Evolutionary conservation across 2,329 filamentous ascomycete species (phyloP).

Genomic region (Xylaria hypoxylon): DNA sequence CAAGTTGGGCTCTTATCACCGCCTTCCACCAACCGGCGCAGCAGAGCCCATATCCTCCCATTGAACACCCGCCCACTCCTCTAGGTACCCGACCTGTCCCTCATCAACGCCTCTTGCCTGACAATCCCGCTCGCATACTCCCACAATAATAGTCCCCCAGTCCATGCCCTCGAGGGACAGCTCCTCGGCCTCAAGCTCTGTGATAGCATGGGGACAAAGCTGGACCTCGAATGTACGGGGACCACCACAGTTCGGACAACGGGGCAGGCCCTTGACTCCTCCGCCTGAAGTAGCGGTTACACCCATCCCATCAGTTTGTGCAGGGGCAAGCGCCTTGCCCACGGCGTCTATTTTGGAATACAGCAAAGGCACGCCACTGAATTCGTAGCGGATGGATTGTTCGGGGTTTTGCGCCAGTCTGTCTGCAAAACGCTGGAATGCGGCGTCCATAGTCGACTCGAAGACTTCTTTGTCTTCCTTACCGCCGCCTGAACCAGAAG

Average conservation of each 20-base stretch:
- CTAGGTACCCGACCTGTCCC: constrained; percentile 80
- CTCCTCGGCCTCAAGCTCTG: constrained; percentile 84
- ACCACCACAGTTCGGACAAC: constrained; percentile 80
- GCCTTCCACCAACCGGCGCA: constrained; percentile 27
- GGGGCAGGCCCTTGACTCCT: constrained; percentile 68
- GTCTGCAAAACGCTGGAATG: constrained; percentile 81
- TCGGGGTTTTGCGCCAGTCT: constrained; percentile 83
- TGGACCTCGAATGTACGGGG: constrained; percentile 90
- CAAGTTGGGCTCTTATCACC: background rate
- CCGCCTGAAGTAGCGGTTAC: constrained; percentile 44
- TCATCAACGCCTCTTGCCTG: constrained; percentile 66
- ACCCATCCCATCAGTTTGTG: constrained; percentile 38
- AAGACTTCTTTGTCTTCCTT: constrained; percentile 78
- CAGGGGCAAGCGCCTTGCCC: constrained; percentile 68
- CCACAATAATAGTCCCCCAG: constrained; percentile 93
- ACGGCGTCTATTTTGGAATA: constrained; percentile 83
- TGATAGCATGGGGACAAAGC: constrained; percentile 89
- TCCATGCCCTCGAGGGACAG: constrained; percentile 86
- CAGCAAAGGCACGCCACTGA: constrained; percentile 76
- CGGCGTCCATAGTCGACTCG: constrained; percentile 78
- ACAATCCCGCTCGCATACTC: constrained; percentile 86
- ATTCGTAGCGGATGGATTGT: constrained; percentile 85
- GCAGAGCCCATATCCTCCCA: constrained; percentile 79
- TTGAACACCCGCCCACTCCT: constrained; percentile 98
- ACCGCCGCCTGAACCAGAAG: constrained; percentile 50